Percentiles rank a stretch among this genome's conserved stretches.
Conservation (phyloP, 192 early-diverging fungal species). For the Lobosporangium transversale region DNA sequence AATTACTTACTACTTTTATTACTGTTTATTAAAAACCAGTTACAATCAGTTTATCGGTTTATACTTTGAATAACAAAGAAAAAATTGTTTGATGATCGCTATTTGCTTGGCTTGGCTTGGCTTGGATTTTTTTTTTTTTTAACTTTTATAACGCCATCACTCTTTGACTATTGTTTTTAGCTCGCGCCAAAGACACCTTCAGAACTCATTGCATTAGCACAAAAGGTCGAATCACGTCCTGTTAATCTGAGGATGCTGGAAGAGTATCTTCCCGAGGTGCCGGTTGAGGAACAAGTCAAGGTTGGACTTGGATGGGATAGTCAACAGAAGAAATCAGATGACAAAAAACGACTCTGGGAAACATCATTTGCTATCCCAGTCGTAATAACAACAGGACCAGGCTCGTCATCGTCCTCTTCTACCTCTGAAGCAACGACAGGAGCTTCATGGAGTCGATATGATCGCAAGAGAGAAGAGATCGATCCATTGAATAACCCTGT, state of each 20-base stretch:
- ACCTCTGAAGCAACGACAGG: too few relatives aligned
- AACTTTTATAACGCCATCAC: too few relatives aligned
- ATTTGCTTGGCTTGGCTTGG: too few relatives aligned
- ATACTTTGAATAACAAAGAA: too few relatives aligned
- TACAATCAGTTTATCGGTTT: too few relatives aligned
- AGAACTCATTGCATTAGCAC: constrained; percentile 39
- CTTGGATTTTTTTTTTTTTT: too few relatives aligned
- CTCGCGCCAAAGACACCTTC: constrained; percentile 45
- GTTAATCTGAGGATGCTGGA: constrained; percentile 43
- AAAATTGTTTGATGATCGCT: too few relatives aligned
- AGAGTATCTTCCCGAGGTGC: constrained; percentile 47
- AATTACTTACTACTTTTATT: too few relatives aligned
- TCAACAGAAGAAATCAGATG: constrained; percentile 13
- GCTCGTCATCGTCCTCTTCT: too few relatives aligned
- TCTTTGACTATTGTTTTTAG: too few relatives aligned
- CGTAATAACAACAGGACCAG: constrained; percentile 27
- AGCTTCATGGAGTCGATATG: constrained; percentile 18
- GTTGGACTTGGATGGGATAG: constrained; percentile 47
- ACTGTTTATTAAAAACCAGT: too few relatives aligned
- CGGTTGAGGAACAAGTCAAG: constrained; percentile 49
- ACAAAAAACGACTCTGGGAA: constrained; percentile 24
- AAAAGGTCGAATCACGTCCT: constrained; percentile 34
- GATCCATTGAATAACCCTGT: background rate
- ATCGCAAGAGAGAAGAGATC: constrained; percentile 13
- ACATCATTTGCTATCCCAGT: background rate